Evolutionary conservation across 2,329 filamentous ascomycete genomes (phyloP), one percentile per base, ranked within the genome.

Genomic region (Lecanoromycetidae sp.): DNA sequence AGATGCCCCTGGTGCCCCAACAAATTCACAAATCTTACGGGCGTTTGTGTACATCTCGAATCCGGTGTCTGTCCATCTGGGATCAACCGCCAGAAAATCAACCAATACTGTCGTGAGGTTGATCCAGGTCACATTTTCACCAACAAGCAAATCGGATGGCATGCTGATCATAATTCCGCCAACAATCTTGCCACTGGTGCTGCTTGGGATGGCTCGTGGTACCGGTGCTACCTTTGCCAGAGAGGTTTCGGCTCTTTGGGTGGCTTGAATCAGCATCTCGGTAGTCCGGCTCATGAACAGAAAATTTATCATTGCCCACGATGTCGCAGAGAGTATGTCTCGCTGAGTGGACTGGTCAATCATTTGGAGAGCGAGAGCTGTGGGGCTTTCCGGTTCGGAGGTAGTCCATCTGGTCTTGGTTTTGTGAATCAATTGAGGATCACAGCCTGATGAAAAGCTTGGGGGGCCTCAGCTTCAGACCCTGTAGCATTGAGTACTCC

Each of bases 301-400:
- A 47, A 44, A 26, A 51, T 20, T 33, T 51, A 51, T 25, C 39
- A 51, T 20, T 51, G 49, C 29, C 49, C 49, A 15, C 26, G 44
- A 12, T 51, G 49, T 32, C 22, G 35, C 13, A 36, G 22, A 33
- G 44, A 51, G 40, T 51, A 41, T 32, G 23, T 25, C 15, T 22
- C 35, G 10, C 32, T 51, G 33, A 51, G 48, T 26, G 48, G 44
- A 22, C 22, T 51, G 30, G 44, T 51, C 13, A 46, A 51, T 15
- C 48, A 51, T 30, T 6, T 51, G n/a, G 48, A 51, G 29, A 48
- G 48, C 8, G 48, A 51, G 48, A 47, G 44, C 20, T 51, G 48
- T 34, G 44, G 48, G 13, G 36, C 39, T 33, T 47, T 39, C 10
- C 37, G 48, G 13, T 51, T 51, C 43, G 30, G 10, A 15, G 35